Percentiles rank a stretch among this genome's conserved stretches.
These are phyloP conservation scores for Endocalyx cinctus DNA, from an alignment of 2,329 filamentous ascomycete genomes.

Conservation along the genomic window DNA sequence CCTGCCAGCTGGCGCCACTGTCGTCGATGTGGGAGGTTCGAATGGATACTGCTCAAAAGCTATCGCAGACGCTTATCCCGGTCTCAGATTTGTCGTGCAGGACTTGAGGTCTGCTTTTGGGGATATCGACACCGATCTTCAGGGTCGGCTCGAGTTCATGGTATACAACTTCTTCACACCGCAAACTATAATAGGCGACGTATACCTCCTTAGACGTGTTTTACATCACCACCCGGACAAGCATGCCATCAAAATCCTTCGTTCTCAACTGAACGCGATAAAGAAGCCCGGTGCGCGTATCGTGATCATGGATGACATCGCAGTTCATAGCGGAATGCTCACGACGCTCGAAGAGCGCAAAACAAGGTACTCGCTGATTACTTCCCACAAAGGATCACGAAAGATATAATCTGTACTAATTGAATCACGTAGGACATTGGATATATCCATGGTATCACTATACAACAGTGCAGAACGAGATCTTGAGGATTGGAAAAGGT, in stretches of 20 bases:
- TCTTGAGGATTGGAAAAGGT: conserved; percentile 30
- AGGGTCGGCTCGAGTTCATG: conserved; percentile 10
- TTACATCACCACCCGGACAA: conserved; percentile 41
- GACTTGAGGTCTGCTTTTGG: conserved; percentile 11
- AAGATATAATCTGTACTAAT: background rate
- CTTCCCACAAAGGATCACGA: too few relatives aligned
- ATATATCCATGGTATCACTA: conserved; percentile 37
- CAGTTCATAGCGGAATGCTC: conserved; percentile 12
- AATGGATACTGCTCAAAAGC: conserved; percentile 23
- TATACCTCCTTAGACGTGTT: conserved; percentile 39
- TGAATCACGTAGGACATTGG: conserved; percentile 24
- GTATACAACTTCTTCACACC: conserved; percentile 21
- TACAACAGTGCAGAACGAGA: conserved; percentile 36
- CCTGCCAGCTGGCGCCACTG: conserved; percentile 6
- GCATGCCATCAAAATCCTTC: conserved; percentile 25
- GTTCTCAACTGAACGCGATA: conserved; percentile 24
- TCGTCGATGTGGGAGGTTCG: conserved; percentile 24
- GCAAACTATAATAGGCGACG: conserved; percentile 23
- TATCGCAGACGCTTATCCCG: conserved; percentile 19
- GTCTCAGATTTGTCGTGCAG: conserved; percentile 29
- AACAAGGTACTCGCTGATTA: conserved; percentile 14
- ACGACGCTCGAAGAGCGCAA: conserved; percentile 16
- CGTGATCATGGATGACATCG: conserved; percentile 16
- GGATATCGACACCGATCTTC: conserved; percentile 1
- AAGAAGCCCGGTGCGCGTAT: conserved; percentile 29